phyloP scores from a whole-genome alignment of 129 eudicot species.

The Artemisia annua region DNA sequence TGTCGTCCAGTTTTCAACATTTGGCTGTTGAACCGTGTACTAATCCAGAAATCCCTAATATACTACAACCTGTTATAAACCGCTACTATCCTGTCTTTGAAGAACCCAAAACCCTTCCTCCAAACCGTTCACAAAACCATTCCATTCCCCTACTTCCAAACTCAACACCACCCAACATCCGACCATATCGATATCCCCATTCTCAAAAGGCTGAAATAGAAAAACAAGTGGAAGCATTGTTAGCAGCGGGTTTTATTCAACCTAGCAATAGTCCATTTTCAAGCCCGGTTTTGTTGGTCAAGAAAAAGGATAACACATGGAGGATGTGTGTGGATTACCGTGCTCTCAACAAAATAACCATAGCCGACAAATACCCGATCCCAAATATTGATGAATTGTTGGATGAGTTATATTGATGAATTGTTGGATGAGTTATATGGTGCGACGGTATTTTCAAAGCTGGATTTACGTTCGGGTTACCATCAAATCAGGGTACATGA shows the following conservation, averaged over 20 bases:
- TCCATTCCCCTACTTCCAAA: too few relatives aligned
- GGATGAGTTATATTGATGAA: conserved; percentile 15
- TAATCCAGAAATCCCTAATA: too few relatives aligned
- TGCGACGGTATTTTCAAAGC: neutral
- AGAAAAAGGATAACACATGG: conserved; percentile 9
- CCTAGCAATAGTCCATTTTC: conserved; percentile 19
- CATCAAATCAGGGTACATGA: neutral
- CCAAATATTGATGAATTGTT: too few relatives aligned
- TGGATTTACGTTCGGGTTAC: neutral
- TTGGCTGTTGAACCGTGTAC: too few relatives aligned
- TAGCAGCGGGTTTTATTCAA: neutral
- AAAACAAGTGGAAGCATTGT: neutral
- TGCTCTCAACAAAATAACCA: neutral
- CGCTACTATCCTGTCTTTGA: too few relatives aligned
- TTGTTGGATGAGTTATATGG: conserved; percentile 11
- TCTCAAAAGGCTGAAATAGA: conserved; percentile 3
- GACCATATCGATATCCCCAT: neutral
- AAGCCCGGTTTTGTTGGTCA: conserved; percentile 9
- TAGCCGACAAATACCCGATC: neutral
- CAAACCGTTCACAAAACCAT: too few relatives aligned
- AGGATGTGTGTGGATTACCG: conserved; percentile 5
- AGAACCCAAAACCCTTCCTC: too few relatives aligned
- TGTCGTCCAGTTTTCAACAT: too few relatives aligned
- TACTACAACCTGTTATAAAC: too few relatives aligned
- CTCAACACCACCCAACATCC: neutral